Percentiles rank a stretch among this genome's conserved stretches.
Conservation (phyloP, 805 yeast genomes). For the Cyberlindnera xylosilytica region DNA sequence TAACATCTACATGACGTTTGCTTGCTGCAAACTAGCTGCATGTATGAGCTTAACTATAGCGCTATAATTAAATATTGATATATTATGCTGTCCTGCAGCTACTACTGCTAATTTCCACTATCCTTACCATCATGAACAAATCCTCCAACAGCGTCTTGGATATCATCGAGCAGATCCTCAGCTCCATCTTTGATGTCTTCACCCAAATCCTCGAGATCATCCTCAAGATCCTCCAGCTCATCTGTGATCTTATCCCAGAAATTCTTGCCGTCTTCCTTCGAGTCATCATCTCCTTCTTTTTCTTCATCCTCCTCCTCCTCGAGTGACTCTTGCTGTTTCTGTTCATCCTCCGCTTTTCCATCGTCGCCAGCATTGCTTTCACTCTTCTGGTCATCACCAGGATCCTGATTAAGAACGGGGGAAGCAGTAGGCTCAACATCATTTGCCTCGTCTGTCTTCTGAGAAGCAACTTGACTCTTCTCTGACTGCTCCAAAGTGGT, state of each 20-base stretch:
- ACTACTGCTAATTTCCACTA: too few species aligned
- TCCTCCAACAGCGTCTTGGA: constrained; percentile 18
- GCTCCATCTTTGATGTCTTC: constrained; percentile 21
- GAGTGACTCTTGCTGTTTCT: neutral
- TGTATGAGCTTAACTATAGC: too few species aligned
- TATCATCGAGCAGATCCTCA: constrained; percentile 15
- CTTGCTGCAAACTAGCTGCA: too few species aligned
- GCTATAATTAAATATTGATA: too few species aligned
- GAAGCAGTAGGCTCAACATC: constrained; percentile 2
- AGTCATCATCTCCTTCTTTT: neutral
- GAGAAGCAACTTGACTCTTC: neutral
- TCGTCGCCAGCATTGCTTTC: too few species aligned
- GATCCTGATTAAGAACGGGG: too few species aligned
- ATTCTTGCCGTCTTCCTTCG: constrained; percentile 13
- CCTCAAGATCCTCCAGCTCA: constrained; percentile 22
- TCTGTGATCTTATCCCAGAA: constrained; percentile 23
- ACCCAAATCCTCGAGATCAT: constrained; percentile 20
- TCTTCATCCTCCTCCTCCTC: neutral
- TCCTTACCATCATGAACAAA: neutral
- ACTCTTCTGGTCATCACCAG: too few species aligned
- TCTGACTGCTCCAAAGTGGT: constrained; percentile 16
- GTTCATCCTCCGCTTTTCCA: too few species aligned
- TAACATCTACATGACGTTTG: too few species aligned
- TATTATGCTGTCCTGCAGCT: too few species aligned
- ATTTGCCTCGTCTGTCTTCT: constrained; percentile 3